Base-by-base conservation (phyloP, 768 basidiomycete genomes). In the Russula sp. region DNA sequence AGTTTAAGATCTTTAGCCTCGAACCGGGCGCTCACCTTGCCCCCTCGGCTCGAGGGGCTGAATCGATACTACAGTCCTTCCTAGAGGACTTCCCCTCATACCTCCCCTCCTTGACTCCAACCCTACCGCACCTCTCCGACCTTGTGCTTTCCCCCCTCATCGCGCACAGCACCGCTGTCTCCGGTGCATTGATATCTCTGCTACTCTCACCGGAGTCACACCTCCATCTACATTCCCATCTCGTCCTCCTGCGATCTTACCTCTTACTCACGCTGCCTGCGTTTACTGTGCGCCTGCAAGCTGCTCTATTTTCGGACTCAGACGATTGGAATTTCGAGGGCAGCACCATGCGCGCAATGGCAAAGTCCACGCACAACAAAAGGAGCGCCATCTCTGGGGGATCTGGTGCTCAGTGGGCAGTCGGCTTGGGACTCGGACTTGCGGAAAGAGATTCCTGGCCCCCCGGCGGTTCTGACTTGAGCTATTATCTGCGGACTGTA, bases 391-490 rank as follows among this genome's bases (percentile, higher is more conserved):
- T 11, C 11, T 20, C 60, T 11, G 48, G 20, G 4, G 58, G 22
- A 20, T 56, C 66, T 1, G 14, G 20, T 20, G 45, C 59, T n/a
- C 53, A 61, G 42, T 83, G 85, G 83, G 82, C 83, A 0, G 79
- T 94, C 7, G 93, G 93, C 2, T 73, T 96, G 7, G 85, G 88
- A 9, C 77, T 84, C 0, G 81, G 82, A 2, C 73, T 96, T n/a
- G 81, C 87, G 41, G 84, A 88, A 48, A 77, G 86, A 39, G 83
- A 84, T 53, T 82, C 79, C 5, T 96, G 93, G 93, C 93, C 93
- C 0, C 93, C 93, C 13, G 86, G 88, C 18, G 90, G 90, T 6
- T 80, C 87, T 2, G 92, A 94, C 69, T 75, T 96, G 52, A 88
- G 90, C 67, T 93, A 88, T 73, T 84, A 86, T 66, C 75, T 96